phyloP scores from a whole-genome alignment of 73 alveolate species.

The Uronychia binucleata region DNA sequence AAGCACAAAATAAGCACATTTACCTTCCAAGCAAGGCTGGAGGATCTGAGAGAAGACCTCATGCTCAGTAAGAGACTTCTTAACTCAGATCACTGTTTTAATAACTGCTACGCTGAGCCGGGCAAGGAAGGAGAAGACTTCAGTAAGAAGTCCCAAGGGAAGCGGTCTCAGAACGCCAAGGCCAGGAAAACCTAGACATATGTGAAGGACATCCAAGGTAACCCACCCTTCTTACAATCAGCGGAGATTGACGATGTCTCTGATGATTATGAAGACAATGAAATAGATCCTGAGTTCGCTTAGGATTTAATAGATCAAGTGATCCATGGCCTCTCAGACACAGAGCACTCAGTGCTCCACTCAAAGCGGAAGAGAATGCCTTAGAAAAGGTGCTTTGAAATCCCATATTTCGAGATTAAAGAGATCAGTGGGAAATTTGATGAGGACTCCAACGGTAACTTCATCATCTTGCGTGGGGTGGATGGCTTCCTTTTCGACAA shows the following conservation, averaged over 20 bases:
- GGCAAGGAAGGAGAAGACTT: constrained; percentile 21
- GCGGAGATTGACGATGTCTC: constrained; percentile 18
- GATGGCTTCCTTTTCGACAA: constrained; percentile 36
- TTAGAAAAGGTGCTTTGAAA: constrained; percentile 1
- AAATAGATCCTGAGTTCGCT: constrained; percentile 39
- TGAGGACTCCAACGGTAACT: constrained; percentile 20
- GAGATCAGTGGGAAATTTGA: constrained; percentile 55
- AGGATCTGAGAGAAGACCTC: constrained; percentile 30
- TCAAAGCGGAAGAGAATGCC: not conserved
- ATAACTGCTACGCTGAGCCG: constrained; percentile 47
- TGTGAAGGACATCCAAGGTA: constrained; percentile 9
- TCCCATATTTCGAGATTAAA: constrained; percentile 34
- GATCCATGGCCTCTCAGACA: constrained; percentile 15
- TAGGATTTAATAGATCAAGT: constrained; percentile 25
- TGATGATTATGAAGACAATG: constrained; percentile 16
- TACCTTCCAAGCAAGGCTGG: constrained; percentile 12
- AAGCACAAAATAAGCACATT: constrained; percentile 15
- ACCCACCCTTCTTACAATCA: not conserved
- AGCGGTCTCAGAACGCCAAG: constrained; percentile 3
- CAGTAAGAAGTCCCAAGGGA: constrained; percentile 27
- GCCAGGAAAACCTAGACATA: constrained; percentile 33
- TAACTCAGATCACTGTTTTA: constrained; percentile 12
- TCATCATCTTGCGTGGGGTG: constrained; percentile 21
- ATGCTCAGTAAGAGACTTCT: not conserved
- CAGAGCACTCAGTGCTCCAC: constrained; percentile 3